Evolutionary conservation across 352 stramenopile genomes (phyloP), one percentile per base, ranked within the genome.

Genomic region (Phytophthora pseudosyringae): DNA sequence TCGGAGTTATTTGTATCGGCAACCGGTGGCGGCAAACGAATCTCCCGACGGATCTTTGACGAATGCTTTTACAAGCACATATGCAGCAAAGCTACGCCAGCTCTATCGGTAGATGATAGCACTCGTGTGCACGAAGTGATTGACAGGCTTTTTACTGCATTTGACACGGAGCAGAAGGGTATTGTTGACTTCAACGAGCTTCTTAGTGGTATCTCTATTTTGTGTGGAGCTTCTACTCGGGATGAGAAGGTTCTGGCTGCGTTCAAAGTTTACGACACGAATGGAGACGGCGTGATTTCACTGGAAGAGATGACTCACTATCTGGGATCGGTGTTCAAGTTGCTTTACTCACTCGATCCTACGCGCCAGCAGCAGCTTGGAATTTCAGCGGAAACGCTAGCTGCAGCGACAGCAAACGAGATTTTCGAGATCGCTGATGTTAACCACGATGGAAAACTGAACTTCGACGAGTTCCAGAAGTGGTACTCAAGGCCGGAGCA

Each of bases 391-490:
- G 69, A 88, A 4, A 81, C 88, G 46, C 58, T 97, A 4, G 90
- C 90, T 7, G 43, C 46, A 4, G 76, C 80, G 43, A 97, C 89
- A 29, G 74, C 87, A 5, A 68, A 73, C 1, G 73, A 96, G 40
- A 93, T 94, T 62, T 98, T 98, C 63, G 64, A 88, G 1, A 77
- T 94, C 11, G 96, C 89, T 3, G 91, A 98, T 45, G 52, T 91
- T 6, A 90, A 98, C 59, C 66, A 81, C 18, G 88, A 96, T 68
- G 88, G 88, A 4, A 90, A 88, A n/a, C 60, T 97, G 18, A 93
- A 60, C 18, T 88, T 95, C 50, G 78, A 91, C 1, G 90, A 97
- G 59, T 97, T 97, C 56, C 79, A 90, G 31, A 78, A 77, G 26
- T 97, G 89, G 90, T 96, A 94, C 36, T 74, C 71, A 2, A 76